Conservation (phyloP, 129 eudicot species). For the Solidago caesia region DNA sequence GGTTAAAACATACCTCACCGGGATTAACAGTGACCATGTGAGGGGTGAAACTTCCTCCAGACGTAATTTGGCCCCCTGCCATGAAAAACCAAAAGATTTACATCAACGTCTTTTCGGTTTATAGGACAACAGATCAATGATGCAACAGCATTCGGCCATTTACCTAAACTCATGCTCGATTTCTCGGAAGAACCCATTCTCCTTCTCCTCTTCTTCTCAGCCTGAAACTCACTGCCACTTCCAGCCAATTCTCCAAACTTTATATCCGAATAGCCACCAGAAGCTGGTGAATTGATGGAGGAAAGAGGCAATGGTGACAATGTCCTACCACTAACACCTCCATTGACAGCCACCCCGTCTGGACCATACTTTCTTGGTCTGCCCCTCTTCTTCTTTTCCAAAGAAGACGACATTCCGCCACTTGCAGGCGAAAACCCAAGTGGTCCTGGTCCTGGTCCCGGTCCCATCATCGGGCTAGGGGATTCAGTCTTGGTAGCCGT, state of each 20-base stretch:
- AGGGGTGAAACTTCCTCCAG: constrained; percentile 78
- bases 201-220: constrained; percentile 40
- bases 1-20: constrained; percentile 63
- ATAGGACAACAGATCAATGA: not conserved
- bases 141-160: not conserved
- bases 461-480: constrained; percentile 8
- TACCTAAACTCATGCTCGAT: constrained; percentile 54
- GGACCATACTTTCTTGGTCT: constrained; percentile 78
- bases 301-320: constrained; percentile 46
- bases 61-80: constrained; percentile 41
- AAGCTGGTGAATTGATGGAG: constrained; percentile 46
- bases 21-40: constrained; percentile 68
- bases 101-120: not conserved
- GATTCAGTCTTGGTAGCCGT: constrained; percentile 15
- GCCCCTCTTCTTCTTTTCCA: constrained; percentile 79
- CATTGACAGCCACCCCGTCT: constrained; percentile 38
- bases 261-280: constrained; percentile 31
- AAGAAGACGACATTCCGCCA: constrained; percentile 27
- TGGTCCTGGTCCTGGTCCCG: constrained; percentile 5
- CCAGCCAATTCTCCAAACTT: constrained; percentile 42
- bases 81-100: constrained; percentile 26
- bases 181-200: constrained; percentile 40
- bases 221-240: constrained; percentile 32
- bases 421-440: constrained; percentile 27
- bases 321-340: constrained; percentile 18